phyloP scores from a whole-genome alignment of 176 grass and related monocot species.

The Phoenix roebelenii region DNA sequence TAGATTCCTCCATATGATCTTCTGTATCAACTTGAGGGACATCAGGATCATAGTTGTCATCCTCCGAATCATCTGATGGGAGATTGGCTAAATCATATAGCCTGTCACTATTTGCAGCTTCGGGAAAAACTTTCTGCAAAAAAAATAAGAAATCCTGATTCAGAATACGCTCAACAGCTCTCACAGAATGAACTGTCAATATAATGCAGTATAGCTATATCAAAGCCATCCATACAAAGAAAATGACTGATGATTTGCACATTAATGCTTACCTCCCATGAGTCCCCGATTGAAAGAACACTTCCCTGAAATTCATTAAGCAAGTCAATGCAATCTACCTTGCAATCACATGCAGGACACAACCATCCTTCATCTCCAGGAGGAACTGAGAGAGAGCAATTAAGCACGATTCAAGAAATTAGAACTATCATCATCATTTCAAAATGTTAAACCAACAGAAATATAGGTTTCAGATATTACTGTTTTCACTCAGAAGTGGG shows the following conservation, averaged over 20 bases:
- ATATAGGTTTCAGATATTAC: conserved; percentile 29
- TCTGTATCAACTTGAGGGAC: conserved; percentile 20
- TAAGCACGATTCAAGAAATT: neutral
- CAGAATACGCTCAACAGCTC: neutral
- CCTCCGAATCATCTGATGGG: conserved; percentile 50
- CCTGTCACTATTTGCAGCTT: conserved; percentile 52
- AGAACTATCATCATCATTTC: no score
- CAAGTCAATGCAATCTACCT: conserved; percentile 70
- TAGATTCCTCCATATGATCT: conserved; percentile 4
- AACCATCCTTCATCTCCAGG: conserved; percentile 74
- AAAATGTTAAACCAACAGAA: neutral
- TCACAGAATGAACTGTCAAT: no score
- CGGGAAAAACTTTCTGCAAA: conserved; percentile 84
- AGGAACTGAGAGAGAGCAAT: conserved; percentile 54
- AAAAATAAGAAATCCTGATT: conserved; percentile 15
- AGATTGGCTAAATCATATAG: conserved; percentile 42
- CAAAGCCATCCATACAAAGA: no score
- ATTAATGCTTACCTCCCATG: conserved; percentile 68
- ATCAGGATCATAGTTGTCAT: conserved; percentile 48
- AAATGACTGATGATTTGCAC: neutral
- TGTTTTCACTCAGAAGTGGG: conserved; percentile 71
- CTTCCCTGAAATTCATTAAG: conserved; percentile 87
- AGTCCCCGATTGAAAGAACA: conserved; percentile 67
- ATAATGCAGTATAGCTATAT: no score
- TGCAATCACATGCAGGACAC: conserved; percentile 87